Conservation (phyloP, 139 green algal species). For the Coelastrella sp. region DNA sequence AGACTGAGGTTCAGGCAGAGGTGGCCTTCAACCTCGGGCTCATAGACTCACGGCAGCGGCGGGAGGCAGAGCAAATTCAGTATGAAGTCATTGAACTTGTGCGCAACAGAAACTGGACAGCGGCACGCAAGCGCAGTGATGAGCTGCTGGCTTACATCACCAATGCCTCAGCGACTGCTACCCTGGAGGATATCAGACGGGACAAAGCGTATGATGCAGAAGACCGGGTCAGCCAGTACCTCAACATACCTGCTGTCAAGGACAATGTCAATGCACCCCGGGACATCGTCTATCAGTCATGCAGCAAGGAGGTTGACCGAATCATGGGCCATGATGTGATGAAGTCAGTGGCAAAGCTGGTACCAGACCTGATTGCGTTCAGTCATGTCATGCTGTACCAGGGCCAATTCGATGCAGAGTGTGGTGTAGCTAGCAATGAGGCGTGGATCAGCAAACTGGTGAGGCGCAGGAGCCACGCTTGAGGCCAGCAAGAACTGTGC, state of each 20-base stretch:
- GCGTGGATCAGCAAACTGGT: conserved; percentile 62
- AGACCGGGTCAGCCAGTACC: conserved; percentile 14
- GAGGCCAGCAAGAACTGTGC: background rate
- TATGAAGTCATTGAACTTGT: conserved; percentile 57
- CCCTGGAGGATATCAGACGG: conserved; percentile 26
- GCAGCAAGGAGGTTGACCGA: conserved; percentile 51
- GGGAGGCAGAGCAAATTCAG: conserved; percentile 59
- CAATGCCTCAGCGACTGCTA: background rate
- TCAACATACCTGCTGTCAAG: conserved; percentile 41
- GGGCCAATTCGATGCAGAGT: conserved; percentile 69
- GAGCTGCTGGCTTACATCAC: conserved; percentile 57
- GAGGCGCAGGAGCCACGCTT: conserved; percentile 14
- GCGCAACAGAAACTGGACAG: conserved; percentile 49
- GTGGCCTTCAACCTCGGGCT: conserved; percentile 66
- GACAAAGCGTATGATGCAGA: conserved; percentile 46
- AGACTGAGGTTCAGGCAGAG: conserved; percentile 64
- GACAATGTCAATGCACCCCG: conserved; percentile 9
- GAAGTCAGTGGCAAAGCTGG: conserved; percentile 58
- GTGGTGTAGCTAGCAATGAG: conserved; percentile 65
- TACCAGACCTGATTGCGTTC: conserved; percentile 56
- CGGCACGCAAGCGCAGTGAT: conserved; percentile 54
- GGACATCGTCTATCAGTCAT: conserved; percentile 19
- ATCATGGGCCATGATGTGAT: conserved; percentile 67
- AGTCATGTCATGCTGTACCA: conserved; percentile 64
- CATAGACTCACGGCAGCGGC: conserved; percentile 53